These are phyloP conservation scores for Pseudocercospora musae DNA, from an alignment of 2,329 filamentous ascomycete genomes.

Conservation along the genomic window DNA sequence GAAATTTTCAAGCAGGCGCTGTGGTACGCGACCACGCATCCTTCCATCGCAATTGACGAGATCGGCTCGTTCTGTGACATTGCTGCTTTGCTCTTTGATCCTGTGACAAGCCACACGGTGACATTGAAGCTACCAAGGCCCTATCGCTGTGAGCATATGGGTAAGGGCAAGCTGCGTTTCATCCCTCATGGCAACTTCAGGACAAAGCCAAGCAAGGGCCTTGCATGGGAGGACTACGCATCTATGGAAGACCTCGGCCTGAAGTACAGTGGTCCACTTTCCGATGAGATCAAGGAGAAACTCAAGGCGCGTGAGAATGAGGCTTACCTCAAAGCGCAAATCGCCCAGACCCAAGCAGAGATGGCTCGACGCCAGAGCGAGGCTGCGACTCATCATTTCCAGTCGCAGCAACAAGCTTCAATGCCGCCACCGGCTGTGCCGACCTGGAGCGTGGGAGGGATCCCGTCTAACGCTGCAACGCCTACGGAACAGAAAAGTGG, in stretches of 20 bases:
- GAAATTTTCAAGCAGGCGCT: slow-evolving; percentile 51
- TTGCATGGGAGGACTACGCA: slow-evolving; percentile 31
- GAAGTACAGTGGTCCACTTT: slow-evolving; percentile 32
- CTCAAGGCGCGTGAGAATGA: slow-evolving; percentile 11
- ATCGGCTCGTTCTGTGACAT: slow-evolving; percentile 57
- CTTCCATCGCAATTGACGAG: slow-evolving; percentile 50
- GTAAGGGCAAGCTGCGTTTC: slow-evolving; percentile 46
- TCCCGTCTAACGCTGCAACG: slow-evolving; percentile 6
- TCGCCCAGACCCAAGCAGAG: slow-evolving; percentile 12
- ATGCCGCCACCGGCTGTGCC: slow-evolving; percentile 17
- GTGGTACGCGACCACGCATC: slow-evolving; percentile 55
- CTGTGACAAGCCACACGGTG: slow-evolving; percentile 50
- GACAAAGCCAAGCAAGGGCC: slow-evolving; percentile 27
- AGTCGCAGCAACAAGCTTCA: slow-evolving; percentile 6
- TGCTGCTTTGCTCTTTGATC: slow-evolving; percentile 55
- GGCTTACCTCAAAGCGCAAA: slow-evolving; percentile 11
- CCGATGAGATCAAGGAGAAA: slow-evolving; percentile 15
- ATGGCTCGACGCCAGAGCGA: slow-evolving; percentile 1
- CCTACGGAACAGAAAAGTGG: slow-evolving; percentile 23
- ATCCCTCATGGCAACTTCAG: slow-evolving; percentile 25
- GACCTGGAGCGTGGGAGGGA: neutral
- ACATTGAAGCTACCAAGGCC: slow-evolving; percentile 55
- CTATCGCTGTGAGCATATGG: slow-evolving; percentile 54
- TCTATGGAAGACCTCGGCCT: slow-evolving; percentile 29
- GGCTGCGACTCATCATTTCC: slow-evolving; percentile 10